Percentiles rank a stretch among this genome's conserved stretches.
phyloP scores from a whole-genome alignment of 768 basidiomycete genomes.

The Suillus placidus region DNA sequence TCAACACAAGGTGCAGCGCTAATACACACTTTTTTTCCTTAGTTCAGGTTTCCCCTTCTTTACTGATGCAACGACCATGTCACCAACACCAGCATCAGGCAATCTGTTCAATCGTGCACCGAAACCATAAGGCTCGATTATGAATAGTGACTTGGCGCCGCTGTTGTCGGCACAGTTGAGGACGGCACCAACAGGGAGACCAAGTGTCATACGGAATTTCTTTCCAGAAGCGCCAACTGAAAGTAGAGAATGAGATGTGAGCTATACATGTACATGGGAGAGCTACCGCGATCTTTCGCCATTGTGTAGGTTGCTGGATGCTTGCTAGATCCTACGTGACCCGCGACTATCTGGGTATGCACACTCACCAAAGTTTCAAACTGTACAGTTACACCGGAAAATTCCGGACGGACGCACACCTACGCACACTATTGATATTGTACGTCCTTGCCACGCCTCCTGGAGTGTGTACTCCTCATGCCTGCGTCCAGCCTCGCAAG shows the following conservation, averaged over 20 bases:
- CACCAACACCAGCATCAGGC: slow-evolving; percentile 93
- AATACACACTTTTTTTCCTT: slow-evolving; percentile 93
- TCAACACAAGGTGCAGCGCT: not conserved
- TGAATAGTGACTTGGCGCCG: slow-evolving; percentile 92
- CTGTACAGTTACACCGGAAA: slow-evolving; percentile 2
- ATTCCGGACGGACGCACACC: not conserved
- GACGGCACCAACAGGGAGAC: slow-evolving; percentile 93
- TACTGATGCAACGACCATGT: slow-evolving; percentile 95
- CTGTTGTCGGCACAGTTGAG: slow-evolving; percentile 99
- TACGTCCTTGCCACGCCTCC: not conserved
- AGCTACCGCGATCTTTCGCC: slow-evolving; percentile 8
- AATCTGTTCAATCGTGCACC: slow-evolving; percentile 97
- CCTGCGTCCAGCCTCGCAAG: not conserved
- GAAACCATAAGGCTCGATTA: slow-evolving; percentile 95
- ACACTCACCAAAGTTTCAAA: slow-evolving; percentile 6
- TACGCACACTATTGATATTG: too few relatives aligned
- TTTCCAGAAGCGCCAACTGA: slow-evolving; percentile 76
- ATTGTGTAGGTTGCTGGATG: slow-evolving; percentile 4
- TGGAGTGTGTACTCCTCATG: not conserved
- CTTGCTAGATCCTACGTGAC: slow-evolving; percentile 2
- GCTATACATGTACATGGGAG: not conserved
- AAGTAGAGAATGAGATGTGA: slow-evolving; percentile 9
- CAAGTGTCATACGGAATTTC: slow-evolving; percentile 94
- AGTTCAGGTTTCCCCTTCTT: slow-evolving; percentile 99
- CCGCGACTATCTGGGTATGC: not conserved